Evolutionary conservation across 2,329 filamentous ascomycete genomes (phyloP).

Genomic region (Zopfia rhizophila): DNA sequence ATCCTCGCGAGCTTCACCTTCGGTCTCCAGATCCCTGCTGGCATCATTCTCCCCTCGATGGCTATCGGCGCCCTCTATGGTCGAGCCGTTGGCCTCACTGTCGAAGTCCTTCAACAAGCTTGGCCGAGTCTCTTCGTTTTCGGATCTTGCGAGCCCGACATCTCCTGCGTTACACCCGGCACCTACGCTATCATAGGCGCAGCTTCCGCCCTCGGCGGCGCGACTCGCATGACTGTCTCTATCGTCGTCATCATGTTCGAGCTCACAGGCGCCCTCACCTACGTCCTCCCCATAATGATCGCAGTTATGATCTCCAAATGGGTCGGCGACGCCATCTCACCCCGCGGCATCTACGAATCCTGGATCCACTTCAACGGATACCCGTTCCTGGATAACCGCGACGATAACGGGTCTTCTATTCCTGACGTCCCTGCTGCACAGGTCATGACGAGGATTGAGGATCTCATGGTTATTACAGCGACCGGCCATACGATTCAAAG

Average conservation of each 20-base stretch:
- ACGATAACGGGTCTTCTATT: conserved; percentile 69
- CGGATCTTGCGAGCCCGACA: conserved; percentile 81
- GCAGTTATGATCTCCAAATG: conserved; percentile 98
- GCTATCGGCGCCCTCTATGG: conserved; percentile 92
- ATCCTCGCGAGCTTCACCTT: conserved; percentile 89
- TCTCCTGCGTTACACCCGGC: conserved; percentile 89
- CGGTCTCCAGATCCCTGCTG: conserved; percentile 91
- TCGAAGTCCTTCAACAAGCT: conserved; percentile 86
- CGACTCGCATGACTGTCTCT: conserved; percentile 95
- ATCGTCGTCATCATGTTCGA: conserved; percentile 99
- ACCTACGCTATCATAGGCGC: conserved; percentile 97
- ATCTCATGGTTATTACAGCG: conserved; percentile 86
- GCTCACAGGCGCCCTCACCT: conserved; percentile 93
- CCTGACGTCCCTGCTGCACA: conserved; percentile 87
- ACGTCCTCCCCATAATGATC: conserved; percentile 98
- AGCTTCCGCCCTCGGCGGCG: conserved; percentile 90
- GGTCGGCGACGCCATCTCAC: conserved; percentile 95
- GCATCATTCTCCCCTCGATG: conserved; percentile 95
- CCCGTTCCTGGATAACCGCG: conserved; percentile 91
- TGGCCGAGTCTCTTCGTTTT: conserved; percentile 84
- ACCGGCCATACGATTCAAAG: conserved; percentile 86
- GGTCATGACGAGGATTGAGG: conserved; percentile 92
- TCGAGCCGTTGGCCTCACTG: conserved; percentile 85
- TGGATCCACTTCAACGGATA: conserved; percentile 98
- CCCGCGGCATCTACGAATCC: conserved; percentile 93